Evolutionary conservation across 2,329 filamentous ascomycete species (phyloP), one percentile per base, ranked within the genome.

Genomic region (Neofusicoccum kwambonambiense): DNA sequence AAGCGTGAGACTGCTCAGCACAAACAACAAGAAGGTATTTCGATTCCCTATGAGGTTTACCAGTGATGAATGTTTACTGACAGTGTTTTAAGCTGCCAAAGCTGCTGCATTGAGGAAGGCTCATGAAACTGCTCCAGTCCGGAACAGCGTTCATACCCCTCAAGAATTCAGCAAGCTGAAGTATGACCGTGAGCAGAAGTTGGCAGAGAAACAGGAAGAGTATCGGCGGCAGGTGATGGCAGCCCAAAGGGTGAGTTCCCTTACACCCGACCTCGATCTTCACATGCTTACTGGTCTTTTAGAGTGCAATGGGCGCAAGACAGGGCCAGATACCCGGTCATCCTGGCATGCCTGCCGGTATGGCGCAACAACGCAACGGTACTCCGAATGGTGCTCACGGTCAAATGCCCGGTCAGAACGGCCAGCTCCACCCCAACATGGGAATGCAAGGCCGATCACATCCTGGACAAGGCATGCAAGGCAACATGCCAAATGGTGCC

Each of bases 91-190:
- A 77, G 76, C 80, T 37, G 76, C 79, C 64, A 83, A 82, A 71
- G 86, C 92, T 64, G 91, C 92, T 56, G 90, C 90, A 37, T 87
- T 92, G 76, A 89, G 95, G 63, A 97, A 97, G 77, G 85, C 87
- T 13, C 90, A 90, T 66, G 92, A 96, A 71, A 70, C 85, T 75
- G 73, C 86, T 76, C 73, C 91, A 67, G 84, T 84, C 13, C 85
- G 85, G 68, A 80, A 77, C 44, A 83, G 81, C 15, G 84, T 85
- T 58, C 85, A 93, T 73, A 96, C 93, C 0, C 95, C 95, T 0
- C 87, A 91, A 71, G 92, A 98, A 69, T 97, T 97, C 75, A 97
- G 93, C 73, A 85, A 91, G 61, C 84, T 97, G 73, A 93, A 95
- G 70, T 89, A 90, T 79, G 94, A 98, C 73, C 87, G 92, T 50